A percentile compares a stretch with the other conserved stretches of the same genome.
These are phyloP conservation scores for Lactifluus subvellereus DNA, from an alignment of 768 basidiomycete species.

Conservation along the genomic window DNA sequence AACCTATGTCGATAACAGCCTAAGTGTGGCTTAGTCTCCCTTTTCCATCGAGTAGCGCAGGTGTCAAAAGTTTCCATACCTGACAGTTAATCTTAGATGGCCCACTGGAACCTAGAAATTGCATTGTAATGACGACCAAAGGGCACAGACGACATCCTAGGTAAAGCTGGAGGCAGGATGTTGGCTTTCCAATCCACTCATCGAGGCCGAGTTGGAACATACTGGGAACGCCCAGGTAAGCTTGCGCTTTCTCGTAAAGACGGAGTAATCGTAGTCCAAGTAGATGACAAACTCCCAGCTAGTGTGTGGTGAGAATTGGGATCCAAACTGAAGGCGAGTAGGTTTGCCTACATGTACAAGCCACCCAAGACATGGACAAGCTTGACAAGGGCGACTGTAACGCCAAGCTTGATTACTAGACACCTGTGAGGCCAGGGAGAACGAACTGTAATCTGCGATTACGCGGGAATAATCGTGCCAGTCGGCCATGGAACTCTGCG, in stretches of 20 bases:
- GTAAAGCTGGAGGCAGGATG: neutral
- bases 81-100: neutral
- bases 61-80: neutral
- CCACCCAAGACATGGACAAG: constrained; percentile 11
- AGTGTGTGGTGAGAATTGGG: no score
- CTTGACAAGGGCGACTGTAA: constrained; percentile 3
- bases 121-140: neutral
- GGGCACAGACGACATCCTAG: neutral
- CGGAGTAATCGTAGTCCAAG: constrained; percentile 5
- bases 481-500: neutral
- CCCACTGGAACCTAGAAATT: neutral
- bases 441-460: neutral
- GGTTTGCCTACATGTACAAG: constrained; percentile 7
- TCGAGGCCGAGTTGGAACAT: neutral
- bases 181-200: neutral
- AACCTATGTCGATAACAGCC: neutral
- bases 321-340: no score
- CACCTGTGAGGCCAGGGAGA: neutral
- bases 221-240: constrained; percentile 11
- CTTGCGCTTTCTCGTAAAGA: constrained; percentile 1
- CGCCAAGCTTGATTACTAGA: neutral
- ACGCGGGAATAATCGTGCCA: constrained; percentile 1
- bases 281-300: constrained; percentile 16
- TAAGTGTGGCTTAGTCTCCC: neutral
- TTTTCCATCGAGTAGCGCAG: neutral